These are phyloP conservation scores for Phyllosticta ampelicida DNA, from an alignment of 2,329 filamentous ascomycete genomes.

Conservation along the genomic window DNA sequence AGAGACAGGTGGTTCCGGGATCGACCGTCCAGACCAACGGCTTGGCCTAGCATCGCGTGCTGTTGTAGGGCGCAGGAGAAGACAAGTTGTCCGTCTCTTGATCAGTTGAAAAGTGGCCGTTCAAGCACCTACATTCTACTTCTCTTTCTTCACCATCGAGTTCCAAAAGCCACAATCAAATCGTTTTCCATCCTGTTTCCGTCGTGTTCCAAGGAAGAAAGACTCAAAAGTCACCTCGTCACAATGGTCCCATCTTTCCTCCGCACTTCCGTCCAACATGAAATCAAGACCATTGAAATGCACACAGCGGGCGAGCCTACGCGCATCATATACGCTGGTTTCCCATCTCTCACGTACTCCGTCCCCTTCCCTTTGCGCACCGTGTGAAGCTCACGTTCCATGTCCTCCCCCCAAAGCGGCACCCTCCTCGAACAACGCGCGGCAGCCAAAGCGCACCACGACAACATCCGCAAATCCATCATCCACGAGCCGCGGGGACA, in stretches of 20 bases:
- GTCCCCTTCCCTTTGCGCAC: not conserved
- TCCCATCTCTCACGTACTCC: constrained; percentile 21
- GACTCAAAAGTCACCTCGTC: not conserved
- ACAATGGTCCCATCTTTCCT: constrained; percentile 4
- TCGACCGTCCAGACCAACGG: not conserved
- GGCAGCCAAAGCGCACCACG: constrained; percentile 28
- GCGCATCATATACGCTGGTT: constrained; percentile 35
- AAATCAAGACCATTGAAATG: constrained; percentile 19
- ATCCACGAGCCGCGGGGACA: constrained; percentile 41
- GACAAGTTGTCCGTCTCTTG: not conserved
- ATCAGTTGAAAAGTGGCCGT: not conserved
- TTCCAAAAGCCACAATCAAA: not conserved
- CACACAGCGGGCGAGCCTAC: constrained; percentile 42
- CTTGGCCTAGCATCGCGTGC: not conserved
- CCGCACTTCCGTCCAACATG: not conserved
- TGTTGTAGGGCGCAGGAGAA: not conserved
- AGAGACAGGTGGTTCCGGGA: not conserved
- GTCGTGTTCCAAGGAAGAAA: not conserved
- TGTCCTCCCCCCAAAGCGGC: constrained; percentile 16
- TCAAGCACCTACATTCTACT: not conserved
- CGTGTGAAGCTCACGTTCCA: not conserved
- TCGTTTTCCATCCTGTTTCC: not conserved
- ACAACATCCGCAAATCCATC: constrained; percentile 32
- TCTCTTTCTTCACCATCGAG: not conserved
- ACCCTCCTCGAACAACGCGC: constrained; percentile 33